Conservation (phyloP, 257 asterid species). For the Echium plantagineum region DNA sequence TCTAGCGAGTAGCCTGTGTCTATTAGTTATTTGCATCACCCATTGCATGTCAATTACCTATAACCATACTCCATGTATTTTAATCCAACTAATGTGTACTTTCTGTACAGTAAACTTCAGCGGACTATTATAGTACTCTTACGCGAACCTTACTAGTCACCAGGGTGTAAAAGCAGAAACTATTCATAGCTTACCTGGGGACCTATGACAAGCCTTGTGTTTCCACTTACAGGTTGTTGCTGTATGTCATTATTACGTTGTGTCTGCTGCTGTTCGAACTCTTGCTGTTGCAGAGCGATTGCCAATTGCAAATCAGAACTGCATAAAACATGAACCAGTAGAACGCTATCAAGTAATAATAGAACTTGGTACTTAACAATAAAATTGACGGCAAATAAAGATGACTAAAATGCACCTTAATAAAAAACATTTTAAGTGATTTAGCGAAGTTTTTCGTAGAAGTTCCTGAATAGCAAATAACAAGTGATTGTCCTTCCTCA, state of each 20-base stretch:
- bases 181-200: constrained; percentile 46
- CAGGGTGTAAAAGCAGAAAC: not conserved
- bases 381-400: not conserved
- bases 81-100: too few relatives aligned
- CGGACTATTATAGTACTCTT: too few relatives aligned
- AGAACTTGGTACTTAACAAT: not conserved
- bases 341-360: not conserved
- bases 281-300: constrained; percentile 92
- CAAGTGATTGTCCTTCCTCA: not conserved
- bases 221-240: constrained; percentile 31
- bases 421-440: not conserved
- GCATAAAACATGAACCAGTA: constrained; percentile 13
- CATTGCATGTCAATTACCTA: too few relatives aligned
- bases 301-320: constrained; percentile 93
- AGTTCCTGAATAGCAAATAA: not conserved
- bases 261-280: constrained; percentile 62
- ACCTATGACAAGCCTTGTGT: constrained; percentile 65
- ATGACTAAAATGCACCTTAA: not conserved
- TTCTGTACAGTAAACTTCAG: too few relatives aligned
- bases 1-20: too few relatives aligned
- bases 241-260: constrained; percentile 29
- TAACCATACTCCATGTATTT: too few relatives aligned
- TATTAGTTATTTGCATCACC: too few relatives aligned
- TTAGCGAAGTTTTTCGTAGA: not conserved
- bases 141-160: not conserved